Percentiles rank a stretch among this genome's conserved stretches.
Evolutionary conservation across 148 eudicot genomes (phyloP).

Genomic region (Agrostemma githago): DNA sequence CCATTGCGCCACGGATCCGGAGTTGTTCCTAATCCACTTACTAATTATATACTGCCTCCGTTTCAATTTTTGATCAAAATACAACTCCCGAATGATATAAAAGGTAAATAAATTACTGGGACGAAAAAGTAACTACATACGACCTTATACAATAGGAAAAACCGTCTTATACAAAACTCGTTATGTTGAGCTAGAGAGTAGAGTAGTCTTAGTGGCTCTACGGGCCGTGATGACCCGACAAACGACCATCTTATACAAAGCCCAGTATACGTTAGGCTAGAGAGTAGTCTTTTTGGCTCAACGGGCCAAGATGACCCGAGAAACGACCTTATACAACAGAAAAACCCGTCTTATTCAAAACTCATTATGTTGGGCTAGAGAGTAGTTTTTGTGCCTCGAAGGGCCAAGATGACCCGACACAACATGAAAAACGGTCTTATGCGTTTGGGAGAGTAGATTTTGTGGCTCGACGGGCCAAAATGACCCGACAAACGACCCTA

Average conservation of each 20-base stretch:
- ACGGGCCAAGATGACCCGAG: conserved; percentile 43
- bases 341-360: conserved; percentile 32
- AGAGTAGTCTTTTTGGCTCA: conserved; percentile 37
- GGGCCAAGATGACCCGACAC: conserved; percentile 70
- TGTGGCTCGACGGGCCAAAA: no score
- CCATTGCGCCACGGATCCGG: conserved; percentile 45
- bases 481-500: no score
- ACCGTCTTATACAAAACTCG: conserved; percentile 10
- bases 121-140: conserved; percentile 30
- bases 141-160: conserved; percentile 67
- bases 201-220: conserved; percentile 60
- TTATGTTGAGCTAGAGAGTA: conserved; percentile 8
- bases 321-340: conserved; percentile 64
- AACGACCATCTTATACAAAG: no score
- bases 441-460: no score
- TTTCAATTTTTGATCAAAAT: no score
- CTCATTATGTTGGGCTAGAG: conserved; percentile 7
- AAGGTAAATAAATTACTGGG: no score
- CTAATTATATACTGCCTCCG: no score
- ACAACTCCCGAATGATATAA: no score
- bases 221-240: conserved; percentile 75
- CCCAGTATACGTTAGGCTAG: no score
- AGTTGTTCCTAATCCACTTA: background rate
- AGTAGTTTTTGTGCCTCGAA: conserved; percentile 67
- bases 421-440: conserved; percentile 48